Evolutionary conservation across 2,329 filamentous ascomycete species (phyloP).

Genomic region (Fusarium buxicola): DNA sequence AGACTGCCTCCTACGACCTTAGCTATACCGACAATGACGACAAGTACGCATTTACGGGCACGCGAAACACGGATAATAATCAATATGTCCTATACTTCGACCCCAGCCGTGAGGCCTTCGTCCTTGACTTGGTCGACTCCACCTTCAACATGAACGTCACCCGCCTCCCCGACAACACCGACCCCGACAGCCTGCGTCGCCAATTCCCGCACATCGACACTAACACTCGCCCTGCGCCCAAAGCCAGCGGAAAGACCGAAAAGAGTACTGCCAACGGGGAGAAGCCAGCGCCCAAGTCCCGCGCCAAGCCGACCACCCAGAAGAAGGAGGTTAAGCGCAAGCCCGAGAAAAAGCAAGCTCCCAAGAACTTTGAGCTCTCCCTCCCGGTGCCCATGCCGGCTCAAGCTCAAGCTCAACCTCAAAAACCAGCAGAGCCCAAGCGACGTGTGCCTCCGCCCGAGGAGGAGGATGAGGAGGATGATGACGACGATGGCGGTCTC

Average conservation of each 20-base stretch:
- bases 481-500: slow-evolving; percentile 68
- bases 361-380: slow-evolving; percentile 51
- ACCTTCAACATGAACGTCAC: slow-evolving; percentile 89
- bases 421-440: slow-evolving; percentile 42
- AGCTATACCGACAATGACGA: slow-evolving; percentile 65
- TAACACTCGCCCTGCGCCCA: slow-evolving; percentile 28
- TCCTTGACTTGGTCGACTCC: slow-evolving; percentile 84
- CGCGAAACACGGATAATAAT: slow-evolving; percentile 64
- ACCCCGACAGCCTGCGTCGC: slow-evolving; percentile 71
- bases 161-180: slow-evolving; percentile 72
- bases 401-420: slow-evolving; percentile 21
- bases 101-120: slow-evolving; percentile 77
- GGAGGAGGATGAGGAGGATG: slow-evolving; percentile 65
- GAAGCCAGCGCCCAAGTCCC: slow-evolving; percentile 43
- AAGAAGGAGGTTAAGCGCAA: slow-evolving; percentile 49
- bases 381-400: slow-evolving; percentile 49
- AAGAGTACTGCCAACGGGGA: slow-evolving; percentile 14
- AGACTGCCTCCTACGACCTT: slow-evolving; percentile 67
- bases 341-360: slow-evolving; percentile 52
- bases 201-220: slow-evolving; percentile 74
- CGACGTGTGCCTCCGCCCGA: slow-evolving; percentile 52
- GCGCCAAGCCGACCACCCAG: slow-evolving; percentile 40
- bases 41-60: slow-evolving; percentile 71
- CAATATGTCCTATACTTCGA: slow-evolving; percentile 82
- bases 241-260: slow-evolving; percentile 25